A percentile compares a stretch with the other conserved stretches of the same genome.
These are phyloP conservation scores for Fusarium piperis DNA, from an alignment of 2,329 filamentous ascomycete genomes.

Conservation along the genomic window DNA sequence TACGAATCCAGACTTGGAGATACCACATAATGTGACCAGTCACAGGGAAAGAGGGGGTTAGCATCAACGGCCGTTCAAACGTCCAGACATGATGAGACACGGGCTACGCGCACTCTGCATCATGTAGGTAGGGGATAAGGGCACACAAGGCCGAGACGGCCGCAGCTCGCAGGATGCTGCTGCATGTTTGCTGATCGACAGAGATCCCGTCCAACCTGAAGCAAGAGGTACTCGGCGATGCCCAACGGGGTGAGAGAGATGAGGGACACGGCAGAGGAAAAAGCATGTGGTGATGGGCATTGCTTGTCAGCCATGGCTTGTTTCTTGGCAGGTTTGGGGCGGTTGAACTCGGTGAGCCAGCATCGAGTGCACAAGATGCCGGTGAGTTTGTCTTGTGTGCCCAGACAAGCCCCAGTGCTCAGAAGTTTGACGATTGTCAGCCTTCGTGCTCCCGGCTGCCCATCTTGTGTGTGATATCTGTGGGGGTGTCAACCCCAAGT, in stretches of 20 bases:
- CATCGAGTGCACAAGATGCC: neutral
- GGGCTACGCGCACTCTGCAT: neutral
- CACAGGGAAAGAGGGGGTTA: neutral
- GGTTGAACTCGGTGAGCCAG: neutral
- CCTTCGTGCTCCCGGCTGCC: neutral
- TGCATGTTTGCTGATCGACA: slow-evolving; percentile 34
- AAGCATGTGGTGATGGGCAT: neutral
- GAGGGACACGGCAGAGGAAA: neutral
- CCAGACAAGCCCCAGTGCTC: neutral
- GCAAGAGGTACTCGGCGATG: neutral
- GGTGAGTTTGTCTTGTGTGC: neutral
- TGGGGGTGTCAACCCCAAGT: neutral
- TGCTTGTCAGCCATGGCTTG: neutral
- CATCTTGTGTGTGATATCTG: neutral
- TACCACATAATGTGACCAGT: neutral
- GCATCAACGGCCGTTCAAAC: neutral
- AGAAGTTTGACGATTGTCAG: neutral
- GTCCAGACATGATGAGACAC: slow-evolving; percentile 22
- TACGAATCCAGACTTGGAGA: slow-evolving; percentile 7
- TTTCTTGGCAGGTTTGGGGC: neutral
- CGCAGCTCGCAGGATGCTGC: slow-evolving; percentile 19
- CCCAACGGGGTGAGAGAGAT: neutral
- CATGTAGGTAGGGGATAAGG: neutral
- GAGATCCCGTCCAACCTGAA: slow-evolving; percentile 7
- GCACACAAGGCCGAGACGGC: slow-evolving; percentile 9